Evolutionary conservation across 2,329 filamentous ascomycete genomes (phyloP).

Genomic region (Ascocoryne sarcoides): DNA sequence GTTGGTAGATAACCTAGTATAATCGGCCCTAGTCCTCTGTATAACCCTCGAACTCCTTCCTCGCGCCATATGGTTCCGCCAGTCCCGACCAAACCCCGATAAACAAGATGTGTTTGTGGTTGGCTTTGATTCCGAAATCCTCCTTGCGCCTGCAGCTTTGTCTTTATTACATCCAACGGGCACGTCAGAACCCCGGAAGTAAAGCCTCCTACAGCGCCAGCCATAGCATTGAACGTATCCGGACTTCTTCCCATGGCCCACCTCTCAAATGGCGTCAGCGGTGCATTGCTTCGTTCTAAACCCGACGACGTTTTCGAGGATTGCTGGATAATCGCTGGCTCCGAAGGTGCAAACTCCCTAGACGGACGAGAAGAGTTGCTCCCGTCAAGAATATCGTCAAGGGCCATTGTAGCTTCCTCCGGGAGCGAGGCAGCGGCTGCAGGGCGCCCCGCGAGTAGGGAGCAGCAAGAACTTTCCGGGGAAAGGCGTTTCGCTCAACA

Average conservation of each 20-base stretch:
- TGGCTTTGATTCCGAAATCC: conserved; percentile 49
- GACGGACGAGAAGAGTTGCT: conserved; percentile 28
- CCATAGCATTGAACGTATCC: conserved; percentile 69
- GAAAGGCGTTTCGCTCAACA: conserved; percentile 18
- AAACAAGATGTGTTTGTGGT: conserved; percentile 44
- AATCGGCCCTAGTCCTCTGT: conserved; percentile 88
- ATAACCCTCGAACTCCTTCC: conserved; percentile 84
- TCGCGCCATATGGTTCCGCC: conserved; percentile 77
- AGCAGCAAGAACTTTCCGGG: conserved; percentile 11
- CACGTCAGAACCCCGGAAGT: conserved; percentile 92
- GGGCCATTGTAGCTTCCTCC: conserved; percentile 36
- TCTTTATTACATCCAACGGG: conserved; percentile 98
- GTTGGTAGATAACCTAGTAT: conserved; percentile 92
- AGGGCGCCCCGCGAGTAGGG: conserved; percentile 9
- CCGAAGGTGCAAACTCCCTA: conserved; percentile 21
- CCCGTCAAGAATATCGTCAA: conserved; percentile 36
- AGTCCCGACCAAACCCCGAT: conserved; percentile 81
- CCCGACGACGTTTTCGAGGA: conserved; percentile 12
- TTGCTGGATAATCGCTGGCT: conserved; percentile 15
- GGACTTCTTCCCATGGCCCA: conserved; percentile 50
- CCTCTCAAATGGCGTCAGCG: conserved; percentile 40
- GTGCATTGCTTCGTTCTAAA: conserved; percentile 14
- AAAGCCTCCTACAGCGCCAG: conserved; percentile 82
- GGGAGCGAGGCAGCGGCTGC: conserved; percentile 27
- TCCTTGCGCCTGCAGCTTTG: conserved; percentile 91